phyloP scores from a whole-genome alignment of 306 rosid species.

The Benincasa hispida region DNA sequence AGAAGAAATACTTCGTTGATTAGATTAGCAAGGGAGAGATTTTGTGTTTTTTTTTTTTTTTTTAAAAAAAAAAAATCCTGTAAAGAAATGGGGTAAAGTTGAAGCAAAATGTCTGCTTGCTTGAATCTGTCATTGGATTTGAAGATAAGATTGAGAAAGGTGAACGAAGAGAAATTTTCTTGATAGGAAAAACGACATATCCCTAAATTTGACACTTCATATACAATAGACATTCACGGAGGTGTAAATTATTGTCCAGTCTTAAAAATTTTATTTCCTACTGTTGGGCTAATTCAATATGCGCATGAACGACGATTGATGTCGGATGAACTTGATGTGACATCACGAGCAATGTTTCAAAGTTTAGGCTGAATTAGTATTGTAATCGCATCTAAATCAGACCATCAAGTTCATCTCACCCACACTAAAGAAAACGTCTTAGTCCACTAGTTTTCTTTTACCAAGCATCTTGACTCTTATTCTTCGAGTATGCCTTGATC shows the following conservation, averaged over 20 bases:
- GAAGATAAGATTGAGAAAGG: neutral
- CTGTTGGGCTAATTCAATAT: neutral
- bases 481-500: neutral
- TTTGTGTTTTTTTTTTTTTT: too few relatives aligned
- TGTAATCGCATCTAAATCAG: neutral
- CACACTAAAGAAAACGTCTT: neutral
- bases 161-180: neutral
- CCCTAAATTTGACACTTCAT: neutral
- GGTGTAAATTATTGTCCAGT: neutral
- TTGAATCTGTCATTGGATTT: neutral
- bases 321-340: neutral
- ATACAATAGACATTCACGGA: neutral
- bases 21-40: too few relatives aligned
- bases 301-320: too few relatives aligned
- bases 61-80: too few relatives aligned
- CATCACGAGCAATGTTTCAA: neutral
- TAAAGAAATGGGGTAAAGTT: neutral
- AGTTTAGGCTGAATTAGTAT: neutral
- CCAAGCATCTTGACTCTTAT: neutral
- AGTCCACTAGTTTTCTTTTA: neutral
- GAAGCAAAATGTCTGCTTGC: constrained; percentile 4
- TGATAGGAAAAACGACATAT: neutral
- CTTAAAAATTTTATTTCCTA: neutral
- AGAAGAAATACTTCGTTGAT: too few relatives aligned
- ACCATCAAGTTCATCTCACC: neutral